phyloP scores from a whole-genome alignment of 495 filamentous ascomycete genomes.

The Hyaloscypha bicolor region DNA sequence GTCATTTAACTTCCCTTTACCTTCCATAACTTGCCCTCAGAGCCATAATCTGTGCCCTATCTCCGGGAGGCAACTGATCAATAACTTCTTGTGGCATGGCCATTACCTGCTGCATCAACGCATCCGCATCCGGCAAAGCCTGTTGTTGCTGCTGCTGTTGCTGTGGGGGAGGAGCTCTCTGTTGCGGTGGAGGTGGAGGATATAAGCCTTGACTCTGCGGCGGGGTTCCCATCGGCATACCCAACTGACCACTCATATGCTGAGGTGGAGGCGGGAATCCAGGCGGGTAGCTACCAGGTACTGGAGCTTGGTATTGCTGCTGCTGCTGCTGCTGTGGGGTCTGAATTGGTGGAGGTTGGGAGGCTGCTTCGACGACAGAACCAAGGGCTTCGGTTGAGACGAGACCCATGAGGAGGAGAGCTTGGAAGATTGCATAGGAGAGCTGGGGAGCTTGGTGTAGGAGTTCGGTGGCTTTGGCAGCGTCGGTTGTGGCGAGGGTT shows the following conservation, averaged over 20 bases:
- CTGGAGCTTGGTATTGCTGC: slow-evolving; percentile 15
- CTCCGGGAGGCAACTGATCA: slow-evolving; percentile 69
- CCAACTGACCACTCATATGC: slow-evolving; percentile 33
- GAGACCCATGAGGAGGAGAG: slow-evolving; percentile 87
- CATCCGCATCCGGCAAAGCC: slow-evolving; percentile 52
- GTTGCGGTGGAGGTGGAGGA: slow-evolving; percentile 40
- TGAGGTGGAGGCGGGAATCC: slow-evolving; percentile 31
- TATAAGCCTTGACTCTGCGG: slow-evolving; percentile 57
- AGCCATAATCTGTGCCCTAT: slow-evolving; percentile 75
- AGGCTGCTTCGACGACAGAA: slow-evolving; percentile 31
- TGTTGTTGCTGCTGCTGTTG: slow-evolving; percentile 47
- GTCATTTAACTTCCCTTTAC: background rate
- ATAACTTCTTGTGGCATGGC: slow-evolving; percentile 74
- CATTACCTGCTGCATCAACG: slow-evolving; percentile 74
- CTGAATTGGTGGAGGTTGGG: slow-evolving; percentile 31
- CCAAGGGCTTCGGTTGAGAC: slow-evolving; percentile 49
- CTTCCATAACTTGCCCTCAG: slow-evolving; percentile 54
- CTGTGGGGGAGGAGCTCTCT: slow-evolving; percentile 41
- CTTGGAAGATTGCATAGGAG: slow-evolving; percentile 94
- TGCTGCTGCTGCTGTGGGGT: slow-evolving; percentile 27
- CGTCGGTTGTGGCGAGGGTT: slow-evolving; percentile 75
- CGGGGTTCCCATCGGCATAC: slow-evolving; percentile 49
- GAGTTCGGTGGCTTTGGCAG: slow-evolving; percentile 82
- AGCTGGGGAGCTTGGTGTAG: slow-evolving; percentile 90
- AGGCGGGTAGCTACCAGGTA: slow-evolving; percentile 22